Base-by-base conservation (phyloP, 2,329 filamentous ascomycete species). In the Lasiodiplodia sp. region DNA sequence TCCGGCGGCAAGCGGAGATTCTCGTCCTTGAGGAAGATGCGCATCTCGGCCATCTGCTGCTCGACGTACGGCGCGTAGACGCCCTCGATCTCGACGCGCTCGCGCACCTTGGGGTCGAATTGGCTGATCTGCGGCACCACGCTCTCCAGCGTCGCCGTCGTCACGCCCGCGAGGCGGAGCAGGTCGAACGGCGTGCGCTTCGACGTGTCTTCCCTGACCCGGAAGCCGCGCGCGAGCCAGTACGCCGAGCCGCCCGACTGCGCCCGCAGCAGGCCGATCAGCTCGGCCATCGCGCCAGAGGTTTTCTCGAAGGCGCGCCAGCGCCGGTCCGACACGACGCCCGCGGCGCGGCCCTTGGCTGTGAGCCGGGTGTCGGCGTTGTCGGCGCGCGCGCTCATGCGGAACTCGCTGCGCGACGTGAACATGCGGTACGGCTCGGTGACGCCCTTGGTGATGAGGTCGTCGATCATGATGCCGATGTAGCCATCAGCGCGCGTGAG, bases 341-440 rank as follows among this genome's bases (percentile, higher is more conserved):
- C 94, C 74, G 90, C 92, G 16, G 85, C 82, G 68, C 91, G 89
- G 11, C 93, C 96, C 77, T 91, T 90, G 37, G 87, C 85, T 0
- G 96, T 98, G 37, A 99, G 88, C 2, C 96, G 90, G 5, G 91
- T 80, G 80, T 99, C 96, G 44, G 96, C 96, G 77, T 99, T 99
- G 82, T 99, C 96, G 56, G 96, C 91, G 71, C 96, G 91, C 2
- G 93, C 89, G 53, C 91, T 93, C 87, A 99, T 94, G 71, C 96
- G 92, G 80, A 96, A 99, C 82, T 99, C 96, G 81, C 92, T 97
- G 71, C 96, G 90, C 6, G 92, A 92, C 2, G 96, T 99, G 83
- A 99, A 99, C 94, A 99, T 98, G 72, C 96, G 90, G 81, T 99
- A 99, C 1, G 96, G 96, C 77, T 99, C 96, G 2, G 92, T 94